Base-by-base conservation (phyloP, 495 filamentous ascomycete genomes). In the Elasticomyces elasticus region DNA sequence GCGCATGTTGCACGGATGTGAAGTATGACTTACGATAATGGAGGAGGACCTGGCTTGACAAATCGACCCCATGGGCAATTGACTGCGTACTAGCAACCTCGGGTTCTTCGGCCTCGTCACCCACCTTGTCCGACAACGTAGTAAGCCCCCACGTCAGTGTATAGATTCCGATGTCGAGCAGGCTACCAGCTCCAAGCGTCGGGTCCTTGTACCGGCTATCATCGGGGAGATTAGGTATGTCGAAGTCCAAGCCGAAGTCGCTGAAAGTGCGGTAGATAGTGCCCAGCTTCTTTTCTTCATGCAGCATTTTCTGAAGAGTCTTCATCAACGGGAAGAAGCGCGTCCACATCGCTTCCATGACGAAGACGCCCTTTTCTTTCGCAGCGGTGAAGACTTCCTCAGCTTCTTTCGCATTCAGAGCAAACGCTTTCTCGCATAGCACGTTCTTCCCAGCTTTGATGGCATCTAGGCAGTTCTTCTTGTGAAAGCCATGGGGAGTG, bases 341-440 rank as follows among this genome's bases (percentile, higher is more conserved):
- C 17, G 62, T 64, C 62, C 62, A 65, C 51, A 63, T 28, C 4
- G 62, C 73, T 50, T 74, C 71, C 52, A 71, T 67, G 28, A 74
- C 46, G 57, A 66, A 76, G 0, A 74, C 67, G 1, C 69, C 65
- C 48, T 73, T 73, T 31, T 52, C 51, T 43, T 62, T 66, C 2
- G 73, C 73, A 0, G 71, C 67, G 19, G 63, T 58, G 38, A 74
- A 65, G 3, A 76, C 58, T 47, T 72, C 65, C 43, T 61, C 50
- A 7, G 69, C 65, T 43, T 75, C 62, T 7, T 43, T 54, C 11
- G 67, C 62, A 37, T 67, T 74, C 17, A 74, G 47, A 5, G 67
- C 65, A 46, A 76, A 69, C 0, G 71, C 41, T 54, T 76, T 74
- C 60, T 74, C 72, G 51, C 69, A 74, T 0, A 75, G 60, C 9